Evolutionary conservation across 2,329 filamentous ascomycete genomes (phyloP).

Genomic region (Leptographium flavum): DNA sequence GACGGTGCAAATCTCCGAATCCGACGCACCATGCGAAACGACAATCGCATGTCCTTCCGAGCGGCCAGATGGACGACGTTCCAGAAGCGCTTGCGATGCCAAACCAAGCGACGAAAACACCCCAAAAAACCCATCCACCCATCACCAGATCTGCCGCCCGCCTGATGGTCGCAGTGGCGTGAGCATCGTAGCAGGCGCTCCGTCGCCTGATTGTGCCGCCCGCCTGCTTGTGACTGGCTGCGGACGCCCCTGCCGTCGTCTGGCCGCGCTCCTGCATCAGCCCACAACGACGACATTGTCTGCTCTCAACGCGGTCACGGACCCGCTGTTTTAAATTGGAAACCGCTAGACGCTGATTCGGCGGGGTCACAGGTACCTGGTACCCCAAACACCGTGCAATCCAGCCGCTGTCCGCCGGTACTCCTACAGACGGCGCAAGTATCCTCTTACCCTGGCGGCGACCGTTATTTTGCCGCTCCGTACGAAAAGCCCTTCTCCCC

Average conservation of each 20-base stretch:
- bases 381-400: no score
- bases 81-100: no score
- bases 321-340: neutral
- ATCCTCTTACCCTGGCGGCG: neutral
- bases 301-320: neutral
- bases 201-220: no score
- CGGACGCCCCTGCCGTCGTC: neutral
- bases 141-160: neutral
- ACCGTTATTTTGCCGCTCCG: no score
- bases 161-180: neutral
- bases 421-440: no score
- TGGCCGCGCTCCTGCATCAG: neutral
- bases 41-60: neutral
- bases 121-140: neutral
- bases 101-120: no score
- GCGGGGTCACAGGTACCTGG: neutral
- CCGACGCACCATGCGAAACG: neutral
- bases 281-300: neutral
- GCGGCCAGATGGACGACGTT: no score
- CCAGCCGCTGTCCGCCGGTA: no score
- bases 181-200: neutral
- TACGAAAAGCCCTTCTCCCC: no score
- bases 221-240: neutral
- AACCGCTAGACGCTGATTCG: neutral
- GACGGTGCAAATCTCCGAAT: no score